Evolutionary conservation across 495 filamentous ascomycete species (phyloP).

Genomic region (Aeminium ludgeri): DNA sequence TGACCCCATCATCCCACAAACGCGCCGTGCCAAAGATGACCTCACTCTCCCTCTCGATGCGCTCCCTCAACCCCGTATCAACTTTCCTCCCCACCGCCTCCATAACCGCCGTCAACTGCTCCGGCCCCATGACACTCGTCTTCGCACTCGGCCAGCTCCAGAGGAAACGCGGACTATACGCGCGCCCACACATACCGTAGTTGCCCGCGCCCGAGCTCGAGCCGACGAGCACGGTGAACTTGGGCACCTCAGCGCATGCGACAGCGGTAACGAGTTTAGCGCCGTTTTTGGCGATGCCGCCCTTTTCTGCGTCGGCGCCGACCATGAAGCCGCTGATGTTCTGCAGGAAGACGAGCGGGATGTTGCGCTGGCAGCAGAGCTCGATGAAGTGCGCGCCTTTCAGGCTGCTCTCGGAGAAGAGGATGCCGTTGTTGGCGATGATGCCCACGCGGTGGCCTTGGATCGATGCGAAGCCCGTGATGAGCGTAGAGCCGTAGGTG

Average conservation of each 20-base stretch:
- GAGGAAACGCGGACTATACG: constrained; percentile 75
- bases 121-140: constrained; percentile 89
- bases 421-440: constrained; percentile 88
- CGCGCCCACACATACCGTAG: constrained; percentile 85
- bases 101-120: constrained; percentile 89
- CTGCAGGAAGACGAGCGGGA: constrained; percentile 85
- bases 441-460: constrained; percentile 87
- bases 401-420: constrained; percentile 80
- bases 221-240: constrained; percentile 90
- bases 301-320: constrained; percentile 75
- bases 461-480: constrained; percentile 84
- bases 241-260: constrained; percentile 86
- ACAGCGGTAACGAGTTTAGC: constrained; percentile 95
- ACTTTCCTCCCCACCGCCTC: constrained; percentile 73
- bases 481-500: constrained; percentile 74
- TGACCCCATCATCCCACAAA: constrained; percentile 92
- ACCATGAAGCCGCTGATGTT: constrained; percentile 99
- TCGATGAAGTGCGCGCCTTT: constrained; percentile 98
- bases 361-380: constrained; percentile 77
- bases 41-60: constrained; percentile 84
- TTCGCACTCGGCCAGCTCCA: constrained; percentile 98
- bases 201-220: constrained; percentile 59
- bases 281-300: constrained; percentile 94
- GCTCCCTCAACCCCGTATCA: constrained; percentile 61
- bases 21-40: constrained; percentile 75